Evolutionary conservation across 2,329 filamentous ascomycete species (phyloP).

Genomic region (Colletotrichum tropicicola): DNA sequence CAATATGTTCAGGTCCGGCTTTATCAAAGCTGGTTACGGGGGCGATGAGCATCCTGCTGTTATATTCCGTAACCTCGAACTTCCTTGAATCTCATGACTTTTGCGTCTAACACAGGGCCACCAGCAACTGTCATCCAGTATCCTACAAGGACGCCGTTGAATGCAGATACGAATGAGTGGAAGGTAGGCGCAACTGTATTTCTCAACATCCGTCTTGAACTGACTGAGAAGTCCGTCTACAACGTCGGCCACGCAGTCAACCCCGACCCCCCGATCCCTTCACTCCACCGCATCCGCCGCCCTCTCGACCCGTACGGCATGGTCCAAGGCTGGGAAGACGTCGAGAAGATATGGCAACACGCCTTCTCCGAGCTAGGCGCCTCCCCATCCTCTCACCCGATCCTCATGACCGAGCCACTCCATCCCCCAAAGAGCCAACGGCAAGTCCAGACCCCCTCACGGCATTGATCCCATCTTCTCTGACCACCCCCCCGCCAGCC

Average conservation of each 20-base stretch:
- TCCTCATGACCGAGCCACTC: constrained; percentile 9
- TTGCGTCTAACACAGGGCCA: not conserved
- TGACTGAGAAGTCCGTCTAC: not conserved
- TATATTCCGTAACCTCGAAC: not conserved
- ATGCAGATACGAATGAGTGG: not conserved
- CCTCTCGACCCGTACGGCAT: not conserved
- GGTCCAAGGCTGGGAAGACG: not conserved
- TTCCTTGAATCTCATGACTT: too few species aligned
- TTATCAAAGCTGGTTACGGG: constrained; percentile 9
- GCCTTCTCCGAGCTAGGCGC: not conserved
- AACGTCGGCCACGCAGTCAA: constrained; percentile 7
- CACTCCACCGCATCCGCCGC: not conserved
- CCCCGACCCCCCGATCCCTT: not conserved
- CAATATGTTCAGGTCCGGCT: not conserved
- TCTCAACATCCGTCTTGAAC: accelerated
- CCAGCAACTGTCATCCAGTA: not conserved
- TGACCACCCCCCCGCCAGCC: not conserved
- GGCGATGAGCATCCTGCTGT: not conserved
- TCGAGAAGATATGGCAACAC: not conserved
- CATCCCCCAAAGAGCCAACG: not conserved
- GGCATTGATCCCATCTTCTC: not conserved
- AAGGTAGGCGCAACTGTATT: too few species aligned
- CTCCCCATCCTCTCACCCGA: not conserved
- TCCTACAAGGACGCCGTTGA: not conserved
- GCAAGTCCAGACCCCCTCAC: not conserved